These are phyloP conservation scores for Hawksworthiomyces lignivorus DNA, from an alignment of 2,329 filamentous ascomycete genomes.

Conservation along the genomic window DNA sequence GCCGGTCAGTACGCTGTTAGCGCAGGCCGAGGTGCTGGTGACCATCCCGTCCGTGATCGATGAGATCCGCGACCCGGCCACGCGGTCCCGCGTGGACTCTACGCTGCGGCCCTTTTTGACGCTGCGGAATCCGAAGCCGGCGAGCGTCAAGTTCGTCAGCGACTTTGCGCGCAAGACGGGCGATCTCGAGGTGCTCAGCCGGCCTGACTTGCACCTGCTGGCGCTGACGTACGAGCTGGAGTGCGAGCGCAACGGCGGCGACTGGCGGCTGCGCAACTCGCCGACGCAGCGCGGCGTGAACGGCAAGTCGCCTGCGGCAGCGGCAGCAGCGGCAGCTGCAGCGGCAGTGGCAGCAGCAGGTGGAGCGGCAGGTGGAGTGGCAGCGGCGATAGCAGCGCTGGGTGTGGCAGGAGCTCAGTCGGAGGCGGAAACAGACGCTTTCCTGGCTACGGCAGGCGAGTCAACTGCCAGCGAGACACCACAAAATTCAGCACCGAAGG, in stretches of 20 bases:
- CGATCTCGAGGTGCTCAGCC: slow-evolving; percentile 79
- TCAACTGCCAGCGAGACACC: too few relatives aligned
- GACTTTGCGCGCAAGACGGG: slow-evolving; percentile 86
- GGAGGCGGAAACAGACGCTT: not conserved
- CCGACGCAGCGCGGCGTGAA: slow-evolving; percentile 76
- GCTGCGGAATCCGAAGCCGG: slow-evolving; percentile 63
- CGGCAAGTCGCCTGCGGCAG: slow-evolving; percentile 48
- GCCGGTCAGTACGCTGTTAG: slow-evolving; percentile 70
- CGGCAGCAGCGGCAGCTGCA: slow-evolving; percentile 3
- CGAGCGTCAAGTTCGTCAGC: slow-evolving; percentile 70
- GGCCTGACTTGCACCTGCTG: slow-evolving; percentile 80
- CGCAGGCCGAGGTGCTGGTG: slow-evolving; percentile 67
- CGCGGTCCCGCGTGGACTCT: slow-evolving; percentile 73
- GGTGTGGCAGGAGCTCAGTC: too few relatives aligned
- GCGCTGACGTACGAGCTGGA: slow-evolving; percentile 93
- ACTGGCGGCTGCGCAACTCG: slow-evolving; percentile 72
- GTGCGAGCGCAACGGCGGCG: slow-evolving; percentile 79
- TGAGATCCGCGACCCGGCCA: slow-evolving; percentile 82
- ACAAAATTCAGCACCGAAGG: too few relatives aligned
- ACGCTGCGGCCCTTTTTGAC: slow-evolving; percentile 79
- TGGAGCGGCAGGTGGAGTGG: not conserved
- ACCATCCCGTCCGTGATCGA: slow-evolving; percentile 79
- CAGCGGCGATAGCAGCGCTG: not conserved
- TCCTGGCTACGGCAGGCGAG: not conserved
- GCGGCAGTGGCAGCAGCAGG: not conserved